Evolutionary conservation across 75 land plant genomes (phyloP).

Genomic region (Cunninghamia lanceolata): DNA sequence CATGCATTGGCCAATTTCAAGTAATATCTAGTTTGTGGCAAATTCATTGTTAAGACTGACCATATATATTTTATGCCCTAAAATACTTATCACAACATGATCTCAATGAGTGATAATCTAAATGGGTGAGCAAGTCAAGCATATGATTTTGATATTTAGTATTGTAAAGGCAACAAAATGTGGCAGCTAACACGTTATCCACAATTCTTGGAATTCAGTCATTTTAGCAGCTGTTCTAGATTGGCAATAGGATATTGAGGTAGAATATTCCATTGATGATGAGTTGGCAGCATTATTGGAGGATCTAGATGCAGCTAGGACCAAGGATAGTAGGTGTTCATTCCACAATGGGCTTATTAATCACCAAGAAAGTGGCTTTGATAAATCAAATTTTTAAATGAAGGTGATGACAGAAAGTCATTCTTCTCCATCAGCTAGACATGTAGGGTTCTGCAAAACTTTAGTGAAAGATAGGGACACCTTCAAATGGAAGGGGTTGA

Average conservation of each 20-base stretch:
- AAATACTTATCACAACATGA: neutral
- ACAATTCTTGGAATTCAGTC: neutral
- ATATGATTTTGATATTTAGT: neutral
- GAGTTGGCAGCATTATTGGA: neutral
- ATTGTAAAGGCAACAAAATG: neutral
- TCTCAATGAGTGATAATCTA: neutral
- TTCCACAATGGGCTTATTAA: neutral
- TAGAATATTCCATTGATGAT: neutral
- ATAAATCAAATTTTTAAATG: no score
- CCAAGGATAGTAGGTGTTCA: neutral
- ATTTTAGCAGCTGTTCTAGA: neutral
- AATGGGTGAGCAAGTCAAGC: neutral
- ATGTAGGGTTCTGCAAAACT: no score
- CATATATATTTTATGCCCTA: neutral
- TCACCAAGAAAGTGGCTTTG: neutral
- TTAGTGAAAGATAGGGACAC: no score
- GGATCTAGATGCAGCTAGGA: neutral
- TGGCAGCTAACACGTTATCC: neutral
- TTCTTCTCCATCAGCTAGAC: no score
- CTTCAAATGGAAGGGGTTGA: no score
- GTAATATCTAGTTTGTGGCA: neutral
- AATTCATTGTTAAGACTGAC: neutral
- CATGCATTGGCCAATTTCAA: neutral
- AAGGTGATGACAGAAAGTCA: neutral
- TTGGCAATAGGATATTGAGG: neutral